Evolutionary conservation across 1,284 basidiomycete species (phyloP).

Genomic region (Microbotryum silenes-acaulis): DNA sequence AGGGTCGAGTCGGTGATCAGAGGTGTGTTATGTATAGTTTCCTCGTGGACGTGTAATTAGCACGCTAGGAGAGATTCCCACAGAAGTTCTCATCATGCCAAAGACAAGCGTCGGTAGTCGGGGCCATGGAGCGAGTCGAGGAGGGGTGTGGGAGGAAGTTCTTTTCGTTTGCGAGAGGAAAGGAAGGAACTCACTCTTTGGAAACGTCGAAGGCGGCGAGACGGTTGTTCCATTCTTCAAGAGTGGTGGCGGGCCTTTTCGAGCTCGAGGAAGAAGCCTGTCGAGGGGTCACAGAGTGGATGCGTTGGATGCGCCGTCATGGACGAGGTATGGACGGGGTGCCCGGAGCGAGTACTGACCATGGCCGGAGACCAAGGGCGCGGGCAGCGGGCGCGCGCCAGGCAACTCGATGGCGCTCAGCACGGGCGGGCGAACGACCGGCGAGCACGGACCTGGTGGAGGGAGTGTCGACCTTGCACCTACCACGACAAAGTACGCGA

Average conservation of each 20-base stretch:
- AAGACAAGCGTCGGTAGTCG: constrained; percentile 13
- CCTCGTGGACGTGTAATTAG: constrained; percentile 44
- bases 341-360: no score
- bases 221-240: constrained; percentile 46
- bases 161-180: constrained; percentile 46
- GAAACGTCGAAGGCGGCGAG: constrained; percentile 45
- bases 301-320: no score
- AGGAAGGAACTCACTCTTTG: constrained; percentile 46
- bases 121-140: constrained; percentile 24
- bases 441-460: no score
- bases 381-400: no score
- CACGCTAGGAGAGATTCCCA: constrained; percentile 54
- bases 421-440: no score
- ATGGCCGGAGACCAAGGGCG: no score
- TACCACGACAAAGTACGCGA: no score
- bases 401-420: no score
- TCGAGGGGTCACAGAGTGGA: no score
- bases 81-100: constrained; percentile 46
- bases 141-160: constrained; percentile 56
- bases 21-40: constrained; percentile 43
- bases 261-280: not conserved
- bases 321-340: no score
- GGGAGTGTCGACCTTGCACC: no score
- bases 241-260: constrained; percentile 16
- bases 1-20: constrained; percentile 40